phyloP scores from a whole-genome alignment of 768 basidiomycete species.

The Inosperma sp. region DNA sequence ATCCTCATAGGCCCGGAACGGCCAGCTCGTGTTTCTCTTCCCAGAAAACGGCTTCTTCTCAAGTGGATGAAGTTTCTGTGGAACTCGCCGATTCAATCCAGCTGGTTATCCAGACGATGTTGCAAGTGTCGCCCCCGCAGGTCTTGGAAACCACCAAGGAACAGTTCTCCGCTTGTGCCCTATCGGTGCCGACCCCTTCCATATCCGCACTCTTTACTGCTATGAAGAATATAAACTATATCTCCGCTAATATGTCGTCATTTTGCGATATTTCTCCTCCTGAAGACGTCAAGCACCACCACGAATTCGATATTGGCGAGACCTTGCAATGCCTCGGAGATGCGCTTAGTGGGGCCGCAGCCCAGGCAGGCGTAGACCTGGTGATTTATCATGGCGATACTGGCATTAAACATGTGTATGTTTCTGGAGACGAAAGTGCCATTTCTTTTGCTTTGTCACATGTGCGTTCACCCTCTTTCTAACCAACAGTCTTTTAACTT shows the following conservation, averaged over 20 bases:
- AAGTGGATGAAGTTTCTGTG: constrained; percentile 66
- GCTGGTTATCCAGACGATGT: constrained; percentile 84
- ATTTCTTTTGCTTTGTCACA: constrained; percentile 77
- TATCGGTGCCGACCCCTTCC: constrained; percentile 83
- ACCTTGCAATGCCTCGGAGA: constrained; percentile 87
- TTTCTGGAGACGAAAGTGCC: constrained; percentile 81
- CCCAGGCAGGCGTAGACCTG: constrained; percentile 81
- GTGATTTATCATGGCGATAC: constrained; percentile 89
- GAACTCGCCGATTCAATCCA: constrained; percentile 92
- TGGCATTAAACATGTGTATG: constrained; percentile 80
- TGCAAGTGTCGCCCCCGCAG: constrained; percentile 87
- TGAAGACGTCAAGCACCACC: constrained; percentile 22
- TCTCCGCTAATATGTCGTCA: constrained; percentile 77
- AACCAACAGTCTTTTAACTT: constrained; percentile 17
- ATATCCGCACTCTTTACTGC: constrained; percentile 85
- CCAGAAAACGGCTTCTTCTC: constrained; percentile 26
- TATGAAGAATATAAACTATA: constrained; percentile 92
- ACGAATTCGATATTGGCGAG: constrained; percentile 91
- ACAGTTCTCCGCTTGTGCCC: constrained; percentile 83
- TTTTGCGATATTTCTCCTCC: constrained; percentile 33
- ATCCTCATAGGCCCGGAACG: constrained; percentile 49
- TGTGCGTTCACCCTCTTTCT: constrained; percentile 47
- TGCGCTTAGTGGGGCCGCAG: constrained; percentile 76
- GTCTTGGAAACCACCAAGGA: constrained; percentile 90
- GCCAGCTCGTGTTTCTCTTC: constrained; percentile 16